phyloP scores from a whole-genome alignment of 148 eudicot genomes.

The Persicaria maculosa region DNA sequence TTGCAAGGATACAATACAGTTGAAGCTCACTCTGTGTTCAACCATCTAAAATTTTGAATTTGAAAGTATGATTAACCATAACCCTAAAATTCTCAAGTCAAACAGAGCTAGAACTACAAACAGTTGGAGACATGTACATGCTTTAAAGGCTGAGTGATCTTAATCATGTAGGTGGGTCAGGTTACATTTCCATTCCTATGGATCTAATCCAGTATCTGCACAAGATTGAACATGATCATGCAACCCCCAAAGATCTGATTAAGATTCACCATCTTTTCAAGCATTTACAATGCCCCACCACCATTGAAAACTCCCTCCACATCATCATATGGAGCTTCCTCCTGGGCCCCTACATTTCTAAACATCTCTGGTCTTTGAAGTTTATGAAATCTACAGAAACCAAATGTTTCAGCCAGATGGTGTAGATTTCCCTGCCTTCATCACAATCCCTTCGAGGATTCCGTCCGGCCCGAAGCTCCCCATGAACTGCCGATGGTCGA shows the following conservation, averaged over 20 bases:
- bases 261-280: constrained; percentile 8
- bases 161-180: too few relatives aligned
- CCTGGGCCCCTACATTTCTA: not conserved
- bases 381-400: not conserved
- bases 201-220: too few relatives aligned
- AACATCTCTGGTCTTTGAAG: not conserved
- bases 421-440: constrained; percentile 31
- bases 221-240: not conserved
- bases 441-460: constrained; percentile 74
- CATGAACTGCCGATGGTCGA: constrained; percentile 68
- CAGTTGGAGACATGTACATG: too few relatives aligned
- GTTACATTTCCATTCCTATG: too few relatives aligned
- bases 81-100: too few relatives aligned
- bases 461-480: constrained; percentile 79
- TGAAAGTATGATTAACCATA: too few relatives aligned
- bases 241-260: constrained; percentile 1
- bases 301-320: not conserved
- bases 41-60: too few relatives aligned
- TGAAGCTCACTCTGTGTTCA: too few relatives aligned
- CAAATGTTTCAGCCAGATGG: not conserved
- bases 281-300: not conserved
- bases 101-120: too few relatives aligned
- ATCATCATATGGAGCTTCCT: not conserved
- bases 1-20: too few relatives aligned
- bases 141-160: too few relatives aligned